Conservation (phyloP, 139 green algal species). For the Chlamydomonas schloesseri region DNA sequence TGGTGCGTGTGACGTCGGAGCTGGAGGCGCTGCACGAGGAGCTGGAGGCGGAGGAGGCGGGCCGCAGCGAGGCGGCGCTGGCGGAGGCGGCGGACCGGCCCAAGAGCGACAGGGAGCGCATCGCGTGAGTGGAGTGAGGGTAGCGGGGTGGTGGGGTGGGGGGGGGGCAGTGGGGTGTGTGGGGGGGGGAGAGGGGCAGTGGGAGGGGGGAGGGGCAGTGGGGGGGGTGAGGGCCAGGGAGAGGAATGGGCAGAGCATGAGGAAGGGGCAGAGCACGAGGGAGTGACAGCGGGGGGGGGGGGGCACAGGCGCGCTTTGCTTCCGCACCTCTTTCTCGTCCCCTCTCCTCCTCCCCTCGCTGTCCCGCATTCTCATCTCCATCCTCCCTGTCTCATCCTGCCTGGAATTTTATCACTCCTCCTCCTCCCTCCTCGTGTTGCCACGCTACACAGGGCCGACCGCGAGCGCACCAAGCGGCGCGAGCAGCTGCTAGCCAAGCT, state of each 20-base stretch:
- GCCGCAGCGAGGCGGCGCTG: conserved; percentile 32
- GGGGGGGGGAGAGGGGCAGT: too few species aligned
- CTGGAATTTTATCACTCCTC: too few species aligned
- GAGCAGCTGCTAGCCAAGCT: conserved; percentile 63
- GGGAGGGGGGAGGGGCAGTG: too few species aligned
- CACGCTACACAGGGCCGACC: conserved; percentile 68
- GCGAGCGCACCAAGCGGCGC: conserved; percentile 54
- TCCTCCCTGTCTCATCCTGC: background rate
- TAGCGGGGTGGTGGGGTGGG: background rate
- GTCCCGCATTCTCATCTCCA: background rate
- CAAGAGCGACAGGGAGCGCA: conserved; percentile 39
- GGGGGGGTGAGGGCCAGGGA: too few species aligned
- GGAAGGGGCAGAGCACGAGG: too few species aligned
- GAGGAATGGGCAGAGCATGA: too few species aligned
- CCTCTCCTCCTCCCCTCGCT: background rate
- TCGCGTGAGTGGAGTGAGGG: conserved; percentile 1
- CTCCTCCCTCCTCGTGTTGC: conserved; percentile 34
- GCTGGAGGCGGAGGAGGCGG: conserved; percentile 49
- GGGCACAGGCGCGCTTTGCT: too few species aligned
- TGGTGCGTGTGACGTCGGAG: conserved; percentile 29
- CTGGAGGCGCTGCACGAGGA: conserved; percentile 53
- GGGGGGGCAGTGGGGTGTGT: too few species aligned
- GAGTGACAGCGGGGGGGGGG: too few species aligned
- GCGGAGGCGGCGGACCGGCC: conserved; percentile 45
- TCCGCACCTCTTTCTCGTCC: too few species aligned